Evolutionary conservation across 257 asterid genomes (phyloP).

Genomic region (Thymus mandschuricus): DNA sequence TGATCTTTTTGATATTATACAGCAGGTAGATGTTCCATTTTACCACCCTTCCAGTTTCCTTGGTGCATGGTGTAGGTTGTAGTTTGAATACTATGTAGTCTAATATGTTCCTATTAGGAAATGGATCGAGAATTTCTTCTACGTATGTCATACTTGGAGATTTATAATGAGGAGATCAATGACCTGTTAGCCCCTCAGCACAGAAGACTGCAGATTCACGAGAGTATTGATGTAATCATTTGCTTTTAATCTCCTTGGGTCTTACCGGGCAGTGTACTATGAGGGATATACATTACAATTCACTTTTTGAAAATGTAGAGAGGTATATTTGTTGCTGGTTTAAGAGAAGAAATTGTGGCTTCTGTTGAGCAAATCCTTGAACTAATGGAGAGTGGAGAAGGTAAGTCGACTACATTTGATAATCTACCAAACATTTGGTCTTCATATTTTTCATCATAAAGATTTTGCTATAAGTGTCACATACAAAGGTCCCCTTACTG

Average conservation of each 20-base stretch:
- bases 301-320: slow-evolving; percentile 52
- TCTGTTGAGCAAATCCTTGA: slow-evolving; percentile 88
- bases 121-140: slow-evolving; percentile 79
- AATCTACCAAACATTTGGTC: neutral
- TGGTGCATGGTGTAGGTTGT: slow-evolving; percentile 19
- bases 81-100: slow-evolving; percentile 23
- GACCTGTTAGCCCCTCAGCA: slow-evolving; percentile 96
- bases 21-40: slow-evolving; percentile 55
- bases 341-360: slow-evolving; percentile 94
- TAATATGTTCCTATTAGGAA: slow-evolving; percentile 47
- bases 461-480: slow-evolving; percentile 3
- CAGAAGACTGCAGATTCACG: slow-evolving; percentile 88
- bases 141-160: slow-evolving; percentile 99
- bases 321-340: slow-evolving; percentile 96
- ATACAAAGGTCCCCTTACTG: slow-evolving; percentile 8
- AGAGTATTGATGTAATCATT: slow-evolving; percentile 77
- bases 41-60: neutral
- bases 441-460: neutral
- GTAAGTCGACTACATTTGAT: slow-evolving; percentile 48
- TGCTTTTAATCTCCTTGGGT: neutral
- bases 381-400: slow-evolving; percentile 87
- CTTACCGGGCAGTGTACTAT: slow-evolving; percentile 4
- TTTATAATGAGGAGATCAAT: slow-evolving; percentile 94
- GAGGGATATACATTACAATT: neutral
- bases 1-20: slow-evolving; percentile 71